These are phyloP conservation scores for Diaporthe helianthi DNA, from an alignment of 2,329 filamentous ascomycete genomes.

Conservation along the genomic window DNA sequence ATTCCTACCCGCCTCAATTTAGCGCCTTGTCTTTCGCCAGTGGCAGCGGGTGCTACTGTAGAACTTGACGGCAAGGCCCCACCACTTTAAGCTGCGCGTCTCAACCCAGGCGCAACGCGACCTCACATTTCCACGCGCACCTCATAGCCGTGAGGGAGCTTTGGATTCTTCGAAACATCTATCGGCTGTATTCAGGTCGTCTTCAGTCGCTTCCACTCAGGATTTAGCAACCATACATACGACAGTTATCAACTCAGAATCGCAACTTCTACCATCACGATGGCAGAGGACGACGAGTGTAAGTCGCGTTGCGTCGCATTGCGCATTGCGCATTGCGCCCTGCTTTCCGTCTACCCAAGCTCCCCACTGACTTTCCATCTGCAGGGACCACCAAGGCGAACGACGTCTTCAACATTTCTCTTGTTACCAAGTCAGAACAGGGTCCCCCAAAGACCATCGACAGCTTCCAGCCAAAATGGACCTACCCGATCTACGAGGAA, in stretches of 20 bases:
- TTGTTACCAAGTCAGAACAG: constrained; percentile 58
- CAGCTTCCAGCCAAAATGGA: constrained; percentile 84
- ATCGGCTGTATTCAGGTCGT: background rate
- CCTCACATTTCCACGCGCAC: constrained; percentile 19
- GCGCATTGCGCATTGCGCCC: background rate
- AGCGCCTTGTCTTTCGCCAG: constrained; percentile 3
- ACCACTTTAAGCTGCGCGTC: constrained; percentile 33
- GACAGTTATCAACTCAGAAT: background rate
- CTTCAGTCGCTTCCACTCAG: background rate
- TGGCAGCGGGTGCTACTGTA: background rate
- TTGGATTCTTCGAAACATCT: background rate
- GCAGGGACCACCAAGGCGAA: constrained; percentile 68
- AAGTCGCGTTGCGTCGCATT: constrained; percentile 11
- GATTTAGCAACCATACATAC: background rate
- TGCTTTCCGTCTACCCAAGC: background rate
- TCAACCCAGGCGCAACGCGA: constrained; percentile 22
- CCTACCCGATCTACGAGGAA: constrained; percentile 93
- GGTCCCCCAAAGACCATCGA: constrained; percentile 62
- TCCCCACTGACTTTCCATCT: constrained; percentile 7
- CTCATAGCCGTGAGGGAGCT: background rate
- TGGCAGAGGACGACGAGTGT: constrained; percentile 32
- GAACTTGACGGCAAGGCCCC: constrained; percentile 3
- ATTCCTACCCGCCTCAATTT: constrained; percentile 5
- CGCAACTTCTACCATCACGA: constrained; percentile 5
- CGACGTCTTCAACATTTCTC: constrained; percentile 67